Percentiles rank a stretch among this genome's conserved stretches.
phyloP scores from a whole-genome alignment of 2,329 filamentous ascomycete species.

The Blumeriella jaapii region DNA sequence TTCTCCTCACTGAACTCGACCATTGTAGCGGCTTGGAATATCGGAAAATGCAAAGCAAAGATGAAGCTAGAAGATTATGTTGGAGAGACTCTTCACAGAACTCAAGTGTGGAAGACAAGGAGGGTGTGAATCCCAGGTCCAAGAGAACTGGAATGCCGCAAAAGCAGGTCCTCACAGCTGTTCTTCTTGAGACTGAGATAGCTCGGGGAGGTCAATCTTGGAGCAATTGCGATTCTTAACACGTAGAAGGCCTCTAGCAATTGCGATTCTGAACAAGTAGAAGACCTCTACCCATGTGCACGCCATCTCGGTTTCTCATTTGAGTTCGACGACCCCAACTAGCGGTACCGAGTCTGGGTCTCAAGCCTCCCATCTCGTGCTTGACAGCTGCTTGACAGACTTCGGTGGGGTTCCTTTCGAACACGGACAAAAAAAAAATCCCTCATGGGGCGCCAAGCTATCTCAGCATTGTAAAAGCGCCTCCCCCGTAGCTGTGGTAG shows the following conservation, averaged over 20 bases:
- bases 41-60: background rate
- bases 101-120: background rate
- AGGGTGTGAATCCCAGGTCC: background rate
- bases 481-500: too few species aligned
- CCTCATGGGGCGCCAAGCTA: slow-evolving; percentile 1
- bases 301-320: too few species aligned
- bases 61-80: too few species aligned
- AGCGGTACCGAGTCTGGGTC: slow-evolving; percentile 1
- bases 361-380: background rate
- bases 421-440: too few species aligned
- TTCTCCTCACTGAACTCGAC: slow-evolving; percentile 17
- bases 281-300: too few species aligned
- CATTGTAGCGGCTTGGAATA: slow-evolving; percentile 14
- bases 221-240: background rate
- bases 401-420: background rate
- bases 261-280: too few species aligned
- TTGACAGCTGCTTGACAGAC: slow-evolving; percentile 1
- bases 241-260: too few species aligned
- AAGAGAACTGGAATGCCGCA: background rate
- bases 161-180: background rate
- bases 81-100: too few species aligned
- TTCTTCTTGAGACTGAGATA: background rate
- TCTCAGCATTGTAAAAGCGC: background rate
- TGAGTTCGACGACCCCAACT: background rate
- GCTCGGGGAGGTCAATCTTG: background rate